phyloP scores from a whole-genome alignment of 2,329 filamentous ascomycete species.

The Epicoccum sorghinum region DNA sequence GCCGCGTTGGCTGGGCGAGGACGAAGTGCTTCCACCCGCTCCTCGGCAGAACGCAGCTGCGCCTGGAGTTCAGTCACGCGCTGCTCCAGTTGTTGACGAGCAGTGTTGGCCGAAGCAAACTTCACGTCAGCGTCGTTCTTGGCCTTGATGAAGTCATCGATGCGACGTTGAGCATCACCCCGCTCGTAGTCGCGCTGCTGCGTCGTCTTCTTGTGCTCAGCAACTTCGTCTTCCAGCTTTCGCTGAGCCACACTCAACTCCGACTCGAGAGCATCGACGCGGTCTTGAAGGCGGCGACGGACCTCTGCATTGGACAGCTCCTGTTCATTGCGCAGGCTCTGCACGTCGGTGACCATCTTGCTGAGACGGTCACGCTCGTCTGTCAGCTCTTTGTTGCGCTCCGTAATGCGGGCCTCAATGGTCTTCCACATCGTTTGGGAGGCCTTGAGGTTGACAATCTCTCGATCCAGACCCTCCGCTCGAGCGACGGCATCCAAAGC shows the following conservation, averaged over 20 bases:
- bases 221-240: conserved; percentile 80
- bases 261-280: conserved; percentile 77
- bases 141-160: conserved; percentile 86
- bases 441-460: conserved; percentile 90
- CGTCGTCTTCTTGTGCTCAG: conserved; percentile 82
- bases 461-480: conserved; percentile 85
- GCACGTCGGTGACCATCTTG: conserved; percentile 79
- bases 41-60: conserved; percentile 86
- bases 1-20: conserved; percentile 66
- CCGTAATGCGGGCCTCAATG: conserved; percentile 84
- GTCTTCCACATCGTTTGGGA: conserved; percentile 95
- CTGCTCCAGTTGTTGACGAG: conserved; percentile 84
- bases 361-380: conserved; percentile 87
- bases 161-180: conserved; percentile 85
- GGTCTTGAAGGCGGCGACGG: conserved; percentile 77
- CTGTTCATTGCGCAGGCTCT: conserved; percentile 89
- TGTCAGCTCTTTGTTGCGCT: conserved; percentile 83
- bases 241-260: conserved; percentile 81
- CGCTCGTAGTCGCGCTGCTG: conserved; percentile 89
- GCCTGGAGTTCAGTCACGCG: conserved; percentile 88
- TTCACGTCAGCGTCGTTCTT: conserved; percentile 85
- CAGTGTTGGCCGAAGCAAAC: conserved; percentile 83
- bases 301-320: conserved; percentile 83
- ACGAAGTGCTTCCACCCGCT: conserved; percentile 80
- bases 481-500: conserved; percentile 83